Percentiles rank a stretch among this genome's conserved stretches.
These are phyloP conservation scores for Oryza punctata DNA, from an alignment of 176 grass and related monocot species.

Conservation along the genomic window DNA sequence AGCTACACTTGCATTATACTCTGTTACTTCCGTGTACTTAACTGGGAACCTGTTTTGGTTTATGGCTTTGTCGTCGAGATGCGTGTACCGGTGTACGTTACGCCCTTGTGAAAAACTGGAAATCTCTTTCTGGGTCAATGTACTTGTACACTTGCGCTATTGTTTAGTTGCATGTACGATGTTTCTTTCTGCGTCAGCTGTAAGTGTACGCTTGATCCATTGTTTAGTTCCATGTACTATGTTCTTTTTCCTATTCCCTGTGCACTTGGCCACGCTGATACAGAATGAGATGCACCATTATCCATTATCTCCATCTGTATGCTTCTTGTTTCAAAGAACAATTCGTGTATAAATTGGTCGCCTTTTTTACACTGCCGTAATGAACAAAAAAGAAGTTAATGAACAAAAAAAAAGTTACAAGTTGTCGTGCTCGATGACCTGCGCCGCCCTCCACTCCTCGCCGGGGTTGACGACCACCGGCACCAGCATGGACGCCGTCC, in stretches of 20 bases:
- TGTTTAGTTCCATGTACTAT: background rate
- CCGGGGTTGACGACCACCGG: slow-evolving; percentile 72
- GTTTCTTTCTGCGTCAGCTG: too few relatives aligned
- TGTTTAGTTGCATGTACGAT: background rate
- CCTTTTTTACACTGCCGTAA: background rate
- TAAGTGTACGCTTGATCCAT: background rate
- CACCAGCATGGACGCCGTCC: slow-evolving; percentile 82
- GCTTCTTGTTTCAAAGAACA: background rate
- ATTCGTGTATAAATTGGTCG: slow-evolving; percentile 2
- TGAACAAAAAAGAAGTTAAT: background rate
- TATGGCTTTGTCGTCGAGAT: background rate
- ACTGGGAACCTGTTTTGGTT: background rate
- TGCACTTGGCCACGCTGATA: background rate
- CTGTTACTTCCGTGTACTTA: background rate
- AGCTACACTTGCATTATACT: background rate
- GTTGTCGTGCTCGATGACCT: slow-evolving; percentile 97
- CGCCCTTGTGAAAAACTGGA: background rate
- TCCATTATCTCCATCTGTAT: background rate
- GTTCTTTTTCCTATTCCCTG: background rate
- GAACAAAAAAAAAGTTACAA: slow-evolving; percentile 46
- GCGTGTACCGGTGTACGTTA: background rate
- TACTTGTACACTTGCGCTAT: background rate
- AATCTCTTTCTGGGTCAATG: too few relatives aligned
- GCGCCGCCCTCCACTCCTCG: slow-evolving; percentile 83
- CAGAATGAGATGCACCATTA: too few relatives aligned